These are phyloP conservation scores for Zygotorulaspora chibaensis DNA, from an alignment of 805 yeast species.

Conservation along the genomic window DNA sequence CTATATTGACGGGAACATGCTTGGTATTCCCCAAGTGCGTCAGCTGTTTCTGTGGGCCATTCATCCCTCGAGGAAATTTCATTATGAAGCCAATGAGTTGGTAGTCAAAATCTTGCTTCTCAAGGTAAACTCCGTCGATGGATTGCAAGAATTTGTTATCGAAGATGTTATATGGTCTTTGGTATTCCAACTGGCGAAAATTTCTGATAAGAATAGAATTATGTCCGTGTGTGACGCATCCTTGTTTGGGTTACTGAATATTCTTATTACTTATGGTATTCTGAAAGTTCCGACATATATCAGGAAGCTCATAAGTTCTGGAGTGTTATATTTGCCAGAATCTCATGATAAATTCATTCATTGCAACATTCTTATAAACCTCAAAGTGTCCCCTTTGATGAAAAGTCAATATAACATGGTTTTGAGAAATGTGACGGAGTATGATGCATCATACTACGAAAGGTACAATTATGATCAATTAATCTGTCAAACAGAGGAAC, in stretches of 20 bases:
- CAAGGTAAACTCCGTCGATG: constrained; percentile 28
- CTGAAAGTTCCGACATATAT: constrained; percentile 57
- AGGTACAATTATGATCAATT: constrained; percentile 33
- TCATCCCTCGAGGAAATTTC: constrained; percentile 28
- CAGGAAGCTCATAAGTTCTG: constrained; percentile 79
- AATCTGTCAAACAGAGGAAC: constrained; percentile 33
- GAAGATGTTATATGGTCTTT: constrained; percentile 37
- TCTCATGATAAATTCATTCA: constrained; percentile 50
- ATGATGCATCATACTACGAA: constrained; percentile 36
- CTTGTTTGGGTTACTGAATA: constrained; percentile 44
- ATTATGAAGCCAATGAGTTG: constrained; percentile 32
- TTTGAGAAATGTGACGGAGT: constrained; percentile 45
- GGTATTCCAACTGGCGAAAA: constrained; percentile 37
- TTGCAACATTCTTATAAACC: constrained; percentile 50
- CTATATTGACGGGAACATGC: constrained; percentile 28
- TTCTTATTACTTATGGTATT: constrained; percentile 39
- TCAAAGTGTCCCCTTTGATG: constrained; percentile 48
- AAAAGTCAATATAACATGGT: constrained; percentile 55
- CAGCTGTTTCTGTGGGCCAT: constrained; percentile 34
- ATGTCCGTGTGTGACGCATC: constrained; percentile 28
- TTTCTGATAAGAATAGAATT: constrained; percentile 28
- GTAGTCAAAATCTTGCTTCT: constrained; percentile 30
- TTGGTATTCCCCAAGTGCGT: constrained; percentile 22
- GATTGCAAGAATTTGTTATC: constrained; percentile 32
- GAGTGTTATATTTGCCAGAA: constrained; percentile 63